Conservation (phyloP, 768 basidiomycete species). For the Lactarius hengduanensis region DNA sequence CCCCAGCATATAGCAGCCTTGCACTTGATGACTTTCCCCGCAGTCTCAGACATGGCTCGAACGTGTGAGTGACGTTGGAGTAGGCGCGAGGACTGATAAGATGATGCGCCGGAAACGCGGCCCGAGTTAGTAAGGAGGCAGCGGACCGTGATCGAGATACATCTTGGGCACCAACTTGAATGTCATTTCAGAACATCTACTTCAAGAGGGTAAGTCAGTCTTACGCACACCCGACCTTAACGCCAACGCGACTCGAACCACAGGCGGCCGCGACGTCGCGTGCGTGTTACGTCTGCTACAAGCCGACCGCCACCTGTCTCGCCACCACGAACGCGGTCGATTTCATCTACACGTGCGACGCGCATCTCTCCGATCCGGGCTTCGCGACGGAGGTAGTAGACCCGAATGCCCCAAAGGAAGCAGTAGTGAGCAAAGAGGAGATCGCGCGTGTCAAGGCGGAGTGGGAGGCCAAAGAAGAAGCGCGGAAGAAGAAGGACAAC, state of each 20-base stretch:
- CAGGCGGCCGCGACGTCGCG: conserved; percentile 78
- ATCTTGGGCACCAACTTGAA: conserved; percentile 32
- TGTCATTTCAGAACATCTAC: conserved; percentile 83
- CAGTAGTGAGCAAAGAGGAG: conserved; percentile 57
- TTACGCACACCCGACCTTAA: conserved; percentile 5
- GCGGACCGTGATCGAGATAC: neutral
- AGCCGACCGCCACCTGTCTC: conserved; percentile 79
- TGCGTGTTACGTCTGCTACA: conserved; percentile 76
- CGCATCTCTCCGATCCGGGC: conserved; percentile 76
- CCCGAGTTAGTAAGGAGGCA: neutral
- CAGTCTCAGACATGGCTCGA: conserved; percentile 66
- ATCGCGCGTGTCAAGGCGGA: conserved; percentile 75
- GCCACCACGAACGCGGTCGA: conserved; percentile 81
- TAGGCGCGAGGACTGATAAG: neutral
- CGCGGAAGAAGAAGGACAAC: conserved; percentile 55
- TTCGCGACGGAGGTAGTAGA: conserved; percentile 60
- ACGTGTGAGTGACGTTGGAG: neutral
- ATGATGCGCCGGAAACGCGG: neutral
- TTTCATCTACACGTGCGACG: conserved; percentile 81
- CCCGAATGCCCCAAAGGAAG: conserved; percentile 40
- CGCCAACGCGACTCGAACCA: neutral
- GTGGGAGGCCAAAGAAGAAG: conserved; percentile 76
- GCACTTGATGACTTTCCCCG: conserved; percentile 76
- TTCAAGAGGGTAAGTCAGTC: conserved; percentile 73
- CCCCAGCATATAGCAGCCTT: conserved; percentile 97